phyloP scores from a whole-genome alignment of 371 early-diverging fungal genomes.

The Mortierella sp. region DNA sequence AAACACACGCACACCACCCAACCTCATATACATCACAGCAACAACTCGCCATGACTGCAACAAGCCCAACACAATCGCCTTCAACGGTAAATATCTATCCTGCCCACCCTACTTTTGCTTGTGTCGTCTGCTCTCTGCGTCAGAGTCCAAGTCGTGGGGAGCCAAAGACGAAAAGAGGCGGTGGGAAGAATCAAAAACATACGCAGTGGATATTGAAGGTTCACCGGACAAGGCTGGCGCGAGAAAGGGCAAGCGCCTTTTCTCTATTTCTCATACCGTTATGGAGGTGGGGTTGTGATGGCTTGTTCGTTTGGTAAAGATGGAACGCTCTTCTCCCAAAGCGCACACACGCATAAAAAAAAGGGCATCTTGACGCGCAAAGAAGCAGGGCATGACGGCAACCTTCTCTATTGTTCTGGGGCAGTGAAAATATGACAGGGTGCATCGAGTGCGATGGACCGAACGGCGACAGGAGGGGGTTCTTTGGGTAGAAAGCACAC shows the following conservation, averaged over 20 bases:
- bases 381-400: background rate
- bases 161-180: too few relatives aligned
- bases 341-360: background rate
- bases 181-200: too few relatives aligned
- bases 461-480: background rate
- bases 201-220: too few relatives aligned
- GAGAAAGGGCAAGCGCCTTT: too few relatives aligned
- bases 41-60: conserved; percentile 28
- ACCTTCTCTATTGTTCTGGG: background rate
- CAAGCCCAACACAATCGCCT: conserved; percentile 20
- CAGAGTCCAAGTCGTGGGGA: background rate
- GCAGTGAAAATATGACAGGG: background rate
- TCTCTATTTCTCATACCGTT: too few relatives aligned
- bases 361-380: too few relatives aligned
- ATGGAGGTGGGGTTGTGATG: too few relatives aligned
- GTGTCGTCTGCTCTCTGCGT: background rate
- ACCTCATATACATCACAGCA: conserved; percentile 5
- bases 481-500: background rate
- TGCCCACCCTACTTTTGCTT: background rate
- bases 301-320: too few relatives aligned
- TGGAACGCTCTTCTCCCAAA: background rate
- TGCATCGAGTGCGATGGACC: background rate
- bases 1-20: background rate
- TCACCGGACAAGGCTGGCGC: too few relatives aligned
- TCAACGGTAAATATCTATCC: conserved; percentile 16